phyloP scores from a whole-genome alignment of 192 early-diverging fungal genomes.

The Funneliformis mosseae region DNA sequence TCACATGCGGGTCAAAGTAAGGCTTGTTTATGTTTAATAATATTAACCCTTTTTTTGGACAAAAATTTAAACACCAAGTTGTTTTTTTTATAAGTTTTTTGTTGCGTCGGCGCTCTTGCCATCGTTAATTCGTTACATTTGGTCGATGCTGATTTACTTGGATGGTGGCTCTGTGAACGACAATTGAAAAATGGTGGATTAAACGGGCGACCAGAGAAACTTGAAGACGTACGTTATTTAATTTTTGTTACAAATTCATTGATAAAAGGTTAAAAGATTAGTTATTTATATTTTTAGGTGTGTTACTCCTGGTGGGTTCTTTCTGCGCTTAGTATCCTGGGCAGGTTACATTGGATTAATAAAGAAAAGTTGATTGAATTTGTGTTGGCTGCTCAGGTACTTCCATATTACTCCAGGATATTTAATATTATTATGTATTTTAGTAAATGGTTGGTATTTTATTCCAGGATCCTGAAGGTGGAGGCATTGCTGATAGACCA shows the following conservation, averaged over 20 bases:
- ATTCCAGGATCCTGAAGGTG: conserved; percentile 70
- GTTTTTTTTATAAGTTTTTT: conserved; percentile 65
- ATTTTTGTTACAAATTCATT: neutral
- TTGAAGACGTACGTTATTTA: conserved; percentile 75
- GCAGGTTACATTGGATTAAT: conserved; percentile 85
- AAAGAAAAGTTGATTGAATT: conserved; percentile 70
- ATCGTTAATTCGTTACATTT: conserved; percentile 78
- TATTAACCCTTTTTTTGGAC: neutral
- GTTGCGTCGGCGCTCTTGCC: conserved; percentile 86
- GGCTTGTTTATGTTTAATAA: conserved; percentile 8
- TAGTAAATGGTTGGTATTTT: neutral
- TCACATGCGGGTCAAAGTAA: conserved; percentile 84
- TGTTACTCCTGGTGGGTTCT: conserved; percentile 99
- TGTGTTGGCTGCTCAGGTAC: conserved; percentile 79
- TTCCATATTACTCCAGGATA: neutral
- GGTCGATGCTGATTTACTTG: conserved; percentile 80
- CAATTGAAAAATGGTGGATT: conserved; percentile 91
- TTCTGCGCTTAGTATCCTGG: conserved; percentile 82
- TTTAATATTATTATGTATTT: neutral
- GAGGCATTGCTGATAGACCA: conserved; percentile 93
- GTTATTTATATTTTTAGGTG: conserved; percentile 49
- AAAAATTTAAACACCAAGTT: neutral
- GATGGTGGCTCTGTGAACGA: conserved; percentile 93
- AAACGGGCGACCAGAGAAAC: conserved; percentile 95
- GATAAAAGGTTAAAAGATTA: neutral